Percentiles rank a stretch among this genome's conserved stretches.
phyloP scores from a whole-genome alignment of 331 rosid species.

The Quercus lobata region DNA sequence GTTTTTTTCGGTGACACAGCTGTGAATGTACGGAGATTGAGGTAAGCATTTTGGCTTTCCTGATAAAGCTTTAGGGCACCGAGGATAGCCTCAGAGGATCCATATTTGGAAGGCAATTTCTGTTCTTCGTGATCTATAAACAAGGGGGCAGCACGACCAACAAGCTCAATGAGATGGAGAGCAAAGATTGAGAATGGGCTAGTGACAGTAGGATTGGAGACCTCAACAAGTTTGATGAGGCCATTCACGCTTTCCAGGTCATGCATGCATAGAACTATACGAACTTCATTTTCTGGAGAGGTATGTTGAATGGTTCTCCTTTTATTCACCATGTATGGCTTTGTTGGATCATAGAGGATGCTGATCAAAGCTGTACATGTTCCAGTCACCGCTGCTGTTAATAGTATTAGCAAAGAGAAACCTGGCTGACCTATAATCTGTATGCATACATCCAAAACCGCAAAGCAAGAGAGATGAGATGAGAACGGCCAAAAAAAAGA shows the following conservation, averaged over 20 bases:
- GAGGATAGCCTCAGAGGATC: conserved; percentile 26
- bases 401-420: conserved; percentile 52
- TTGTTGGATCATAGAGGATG: conserved; percentile 71
- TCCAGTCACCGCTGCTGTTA: conserved; percentile 42
- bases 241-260: conserved; percentile 34
- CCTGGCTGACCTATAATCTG: conserved; percentile 49
- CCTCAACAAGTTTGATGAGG: conserved; percentile 43
- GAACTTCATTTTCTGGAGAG: conserved; percentile 36
- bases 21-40: conserved; percentile 46
- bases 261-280: conserved; percentile 37
- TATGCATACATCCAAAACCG: not conserved
- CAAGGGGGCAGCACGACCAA: conserved; percentile 56
- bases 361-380: conserved; percentile 45
- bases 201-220: conserved; percentile 38
- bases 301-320: conserved; percentile 71
- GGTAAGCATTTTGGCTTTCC: conserved; percentile 18
- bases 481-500: not conserved
- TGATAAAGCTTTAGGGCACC: conserved; percentile 32
- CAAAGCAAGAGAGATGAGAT: not conserved
- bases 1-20: conserved; percentile 42
- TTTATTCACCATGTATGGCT: conserved; percentile 68
- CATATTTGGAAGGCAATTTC: conserved; percentile 36
- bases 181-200: conserved; percentile 41
- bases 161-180: conserved; percentile 49
- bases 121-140: conserved; percentile 59